Evolutionary conservation across 1,284 basidiomycete genomes (phyloP), one percentile per base, ranked within the genome.

Genomic region (Rhodotorula sp.): DNA sequence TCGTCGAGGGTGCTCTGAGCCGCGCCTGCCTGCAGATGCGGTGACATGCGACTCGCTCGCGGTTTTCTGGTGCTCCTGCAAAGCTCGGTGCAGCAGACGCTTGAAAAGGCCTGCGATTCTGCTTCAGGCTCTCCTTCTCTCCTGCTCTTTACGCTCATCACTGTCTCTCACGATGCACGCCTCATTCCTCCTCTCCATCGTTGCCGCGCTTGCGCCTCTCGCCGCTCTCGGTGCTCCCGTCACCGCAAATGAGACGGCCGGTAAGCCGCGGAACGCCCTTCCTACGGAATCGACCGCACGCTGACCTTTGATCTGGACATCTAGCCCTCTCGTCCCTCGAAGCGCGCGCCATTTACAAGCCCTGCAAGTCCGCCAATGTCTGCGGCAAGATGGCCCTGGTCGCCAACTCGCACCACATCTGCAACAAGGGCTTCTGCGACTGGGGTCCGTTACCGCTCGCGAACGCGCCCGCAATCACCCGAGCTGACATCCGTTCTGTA

Each of bases 381-480:
- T 63, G 61, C 52, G 52, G 34, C 52, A 23, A 63, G n/a, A 25
- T 42, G 50, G 17, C n/a, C 17, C 54, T 63, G 25, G 61, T 63
- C 61, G 44, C 44, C 21, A 55, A 63, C 61, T 63, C 61, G 52
- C 61, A 63, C 52, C 61, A 55, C 52, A 25, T n/a, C 50, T 63
- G 61, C 52, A 42, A 63, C 52, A 45, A 44, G 52, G 44, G 53
- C 61, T 19, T 54, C 44, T 63, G 61, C 44, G 61, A 63, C 61
- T 63, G 61, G 61, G 61, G 61, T 62, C n/a, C 42, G 61, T 54
- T 12, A 13, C 50, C 50, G 34, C 34, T 34, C 34, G 34, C 34
- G 5, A 34, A 5, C 17, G 14, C 19, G 12, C 16, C 34, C 13
- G 23, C 21, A 7, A 27, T 41, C 8, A 4, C 5, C 25, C 14